Conservation (phyloP, 148 eudicot species). For the Chenopodium formosanum region DNA sequence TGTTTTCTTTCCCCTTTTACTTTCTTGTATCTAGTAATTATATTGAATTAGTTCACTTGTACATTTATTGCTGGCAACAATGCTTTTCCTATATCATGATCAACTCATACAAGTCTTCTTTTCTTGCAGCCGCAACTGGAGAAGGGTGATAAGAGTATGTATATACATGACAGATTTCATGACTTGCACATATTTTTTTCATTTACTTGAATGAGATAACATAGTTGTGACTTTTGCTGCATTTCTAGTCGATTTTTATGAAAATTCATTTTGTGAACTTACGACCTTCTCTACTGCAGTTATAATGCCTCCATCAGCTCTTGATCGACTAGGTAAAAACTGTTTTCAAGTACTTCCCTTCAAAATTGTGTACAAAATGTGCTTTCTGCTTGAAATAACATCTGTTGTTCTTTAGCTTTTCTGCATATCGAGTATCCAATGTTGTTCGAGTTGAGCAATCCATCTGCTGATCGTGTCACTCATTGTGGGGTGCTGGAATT, state of each 20-base stretch:
- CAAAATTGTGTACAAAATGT: neutral
- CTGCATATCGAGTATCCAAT: slow-evolving; percentile 43
- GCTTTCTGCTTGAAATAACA: slow-evolving; percentile 8
- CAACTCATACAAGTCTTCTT: slow-evolving; percentile 16
- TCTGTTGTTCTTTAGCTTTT: slow-evolving; percentile 19
- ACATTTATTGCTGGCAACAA: neutral
- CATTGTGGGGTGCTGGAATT: slow-evolving; percentile 43
- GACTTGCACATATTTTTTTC: slow-evolving; percentile 13
- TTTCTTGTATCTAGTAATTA: neutral
- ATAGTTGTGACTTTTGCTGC: neutral
- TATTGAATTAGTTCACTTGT: neutral
- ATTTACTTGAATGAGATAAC: neutral
- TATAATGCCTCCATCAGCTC: slow-evolving; percentile 46
- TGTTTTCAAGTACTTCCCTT: neutral
- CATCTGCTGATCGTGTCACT: slow-evolving; percentile 31
- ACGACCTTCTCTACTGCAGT: slow-evolving; percentile 26
- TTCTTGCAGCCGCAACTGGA: slow-evolving; percentile 38
- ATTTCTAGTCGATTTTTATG: neutral
- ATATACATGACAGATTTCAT: neutral
- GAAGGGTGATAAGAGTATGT: slow-evolving; percentile 44
- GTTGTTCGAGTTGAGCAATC: slow-evolving; percentile 39
- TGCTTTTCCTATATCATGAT: slow-evolving; percentile 8
- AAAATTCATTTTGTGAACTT: slow-evolving; percentile 1
- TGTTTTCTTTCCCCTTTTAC: neutral
- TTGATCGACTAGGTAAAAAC: slow-evolving; percentile 39